Percentiles rank a stretch among this genome's conserved stretches.
Conservation (phyloP, 2,329 filamentous ascomycete species). For the Aspergillus bombycis region DNA sequence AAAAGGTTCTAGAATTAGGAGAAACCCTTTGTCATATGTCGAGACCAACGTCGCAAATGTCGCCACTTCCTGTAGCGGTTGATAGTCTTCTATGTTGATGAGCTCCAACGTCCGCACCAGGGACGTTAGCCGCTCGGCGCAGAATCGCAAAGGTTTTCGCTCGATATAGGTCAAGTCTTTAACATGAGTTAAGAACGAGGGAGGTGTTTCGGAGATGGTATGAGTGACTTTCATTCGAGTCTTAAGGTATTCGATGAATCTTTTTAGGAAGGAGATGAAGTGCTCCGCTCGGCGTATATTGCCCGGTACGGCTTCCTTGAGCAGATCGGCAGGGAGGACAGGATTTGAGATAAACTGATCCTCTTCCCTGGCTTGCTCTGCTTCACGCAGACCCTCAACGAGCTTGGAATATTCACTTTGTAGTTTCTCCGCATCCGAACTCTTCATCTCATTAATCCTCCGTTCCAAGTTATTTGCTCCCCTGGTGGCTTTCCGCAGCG, state of each 20-base stretch:
- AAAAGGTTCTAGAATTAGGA: conserved; percentile 95
- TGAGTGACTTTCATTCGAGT: conserved; percentile 98
- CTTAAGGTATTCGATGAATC: conserved; percentile 97
- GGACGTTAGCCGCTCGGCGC: conserved; percentile 90
- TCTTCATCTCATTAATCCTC: conserved; percentile 91
- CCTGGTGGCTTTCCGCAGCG: conserved; percentile 83
- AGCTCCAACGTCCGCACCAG: conserved; percentile 93
- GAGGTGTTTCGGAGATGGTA: conserved; percentile 94
- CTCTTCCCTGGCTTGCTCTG: conserved; percentile 86
- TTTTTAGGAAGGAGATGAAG: conserved; percentile 90
- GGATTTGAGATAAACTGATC: conserved; percentile 98
- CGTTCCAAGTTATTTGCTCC: conserved; percentile 89
- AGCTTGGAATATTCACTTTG: conserved; percentile 95
- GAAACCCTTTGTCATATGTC: conserved; percentile 94
- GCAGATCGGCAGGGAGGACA: conserved; percentile 85
- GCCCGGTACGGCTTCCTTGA: conserved; percentile 94
- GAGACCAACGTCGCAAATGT: conserved; percentile 95
- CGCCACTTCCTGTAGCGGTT: conserved; percentile 93
- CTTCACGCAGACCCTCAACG: conserved; percentile 85
- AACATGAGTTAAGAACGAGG: conserved; percentile 88
- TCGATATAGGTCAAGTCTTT: conserved; percentile 98
- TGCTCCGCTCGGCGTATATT: conserved; percentile 96
- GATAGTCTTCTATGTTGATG: conserved; percentile 97
- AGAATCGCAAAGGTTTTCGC: conserved; percentile 89
- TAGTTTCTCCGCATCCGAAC: conserved; percentile 90